Percentiles rank a stretch among this genome's conserved stretches.
phyloP scores from a whole-genome alignment of 1,284 basidiomycete species.

The Anthracocystis setariae region DNA sequence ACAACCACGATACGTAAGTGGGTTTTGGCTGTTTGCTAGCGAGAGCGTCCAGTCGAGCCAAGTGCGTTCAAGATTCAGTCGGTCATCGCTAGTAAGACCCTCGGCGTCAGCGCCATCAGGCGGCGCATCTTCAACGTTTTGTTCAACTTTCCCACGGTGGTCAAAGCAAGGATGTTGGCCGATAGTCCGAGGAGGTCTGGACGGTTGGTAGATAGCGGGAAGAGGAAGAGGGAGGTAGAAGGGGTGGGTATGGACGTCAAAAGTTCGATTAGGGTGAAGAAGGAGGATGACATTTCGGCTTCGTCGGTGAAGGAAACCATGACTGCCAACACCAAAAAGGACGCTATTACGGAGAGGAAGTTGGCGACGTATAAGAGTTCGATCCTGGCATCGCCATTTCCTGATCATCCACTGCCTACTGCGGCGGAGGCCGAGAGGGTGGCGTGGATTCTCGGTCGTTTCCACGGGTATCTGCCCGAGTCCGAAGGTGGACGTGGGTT shows the following conservation, averaged over 20 bases:
- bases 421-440: slow-evolving; percentile 54
- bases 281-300: slow-evolving; percentile 12
- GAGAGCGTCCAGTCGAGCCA: neutral
- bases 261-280: slow-evolving; percentile 15
- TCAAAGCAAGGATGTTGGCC: too few species aligned
- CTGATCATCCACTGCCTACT: slow-evolving; percentile 50
- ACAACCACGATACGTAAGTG: too few species aligned
- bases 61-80: slow-evolving; percentile 23
- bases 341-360: slow-evolving; percentile 46
- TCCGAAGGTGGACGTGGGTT: slow-evolving; percentile 40
- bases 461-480: slow-evolving; percentile 56
- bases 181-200: too few species aligned
- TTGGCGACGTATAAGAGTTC: slow-evolving; percentile 46
- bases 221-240: neutral
- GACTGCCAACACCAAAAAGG: slow-evolving; percentile 23
- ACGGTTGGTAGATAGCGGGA: too few species aligned
- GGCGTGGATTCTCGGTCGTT: slow-evolving; percentile 53
- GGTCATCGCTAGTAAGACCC: neutral
- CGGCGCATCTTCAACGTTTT: too few species aligned
- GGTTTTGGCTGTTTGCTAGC: too few species aligned
- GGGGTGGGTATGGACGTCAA: too few species aligned
- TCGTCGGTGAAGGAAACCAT: slow-evolving; percentile 3
- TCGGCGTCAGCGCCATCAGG: too few species aligned
- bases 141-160: too few species aligned
- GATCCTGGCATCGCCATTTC: slow-evolving; percentile 48